These are phyloP conservation scores for Smallanthus sonchifolius DNA, from an alignment of 129 eudicot genomes.

Conservation along the genomic window DNA sequence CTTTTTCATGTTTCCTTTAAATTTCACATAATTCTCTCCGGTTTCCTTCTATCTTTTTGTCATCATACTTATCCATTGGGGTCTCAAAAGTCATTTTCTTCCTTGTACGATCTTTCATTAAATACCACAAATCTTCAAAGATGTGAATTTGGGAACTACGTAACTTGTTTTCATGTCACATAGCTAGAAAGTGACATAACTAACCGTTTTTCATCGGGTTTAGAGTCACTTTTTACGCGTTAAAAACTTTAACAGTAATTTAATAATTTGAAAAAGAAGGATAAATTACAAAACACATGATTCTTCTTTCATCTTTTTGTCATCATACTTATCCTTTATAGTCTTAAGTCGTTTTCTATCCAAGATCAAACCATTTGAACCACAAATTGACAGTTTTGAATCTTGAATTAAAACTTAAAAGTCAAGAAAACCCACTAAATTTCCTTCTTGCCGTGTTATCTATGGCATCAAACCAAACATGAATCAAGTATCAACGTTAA, in stretches of 20 bases:
- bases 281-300: constrained; percentile 11
- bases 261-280: neutral
- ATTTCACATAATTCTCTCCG: constrained; percentile 17
- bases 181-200: constrained; percentile 5
- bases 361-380: constrained; percentile 18
- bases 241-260: neutral
- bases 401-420: neutral
- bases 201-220: constrained; percentile 14
- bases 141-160: constrained; percentile 20
- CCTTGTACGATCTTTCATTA: constrained; percentile 21
- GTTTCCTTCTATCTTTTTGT: constrained; percentile 10
- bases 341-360: constrained; percentile 24
- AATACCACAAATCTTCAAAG: constrained; percentile 36
- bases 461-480: constrained; percentile 6
- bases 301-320: constrained; percentile 28
- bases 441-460: constrained; percentile 18
- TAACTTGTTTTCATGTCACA: constrained; percentile 15
- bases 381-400: neutral
- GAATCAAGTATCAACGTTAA: constrained; percentile 2
- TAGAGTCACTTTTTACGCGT: neutral
- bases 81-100: constrained; percentile 35
- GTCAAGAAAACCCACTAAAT: constrained; percentile 3
- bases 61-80: constrained; percentile 28
- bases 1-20: neutral
- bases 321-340: constrained; percentile 22